Conservation (phyloP, 1,284 basidiomycete genomes). For the Abortiporus biennis region DNA sequence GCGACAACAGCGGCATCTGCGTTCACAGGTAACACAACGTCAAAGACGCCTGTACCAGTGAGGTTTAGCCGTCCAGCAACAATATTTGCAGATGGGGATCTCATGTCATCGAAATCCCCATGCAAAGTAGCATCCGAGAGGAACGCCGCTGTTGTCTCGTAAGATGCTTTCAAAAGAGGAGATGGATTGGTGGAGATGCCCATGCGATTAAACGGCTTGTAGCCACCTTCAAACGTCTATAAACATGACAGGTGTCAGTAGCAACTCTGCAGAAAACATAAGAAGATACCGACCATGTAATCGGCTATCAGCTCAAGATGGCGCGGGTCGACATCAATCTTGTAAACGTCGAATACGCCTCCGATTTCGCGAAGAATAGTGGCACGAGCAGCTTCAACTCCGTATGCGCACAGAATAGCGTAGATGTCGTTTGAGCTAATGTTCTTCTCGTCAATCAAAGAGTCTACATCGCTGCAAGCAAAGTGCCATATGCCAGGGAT, state of each 20-base stretch:
- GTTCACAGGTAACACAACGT: slow-evolving; percentile 66
- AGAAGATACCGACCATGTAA: slow-evolving; percentile 72
- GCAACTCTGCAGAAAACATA: slow-evolving; percentile 7
- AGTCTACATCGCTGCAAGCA: slow-evolving; percentile 53
- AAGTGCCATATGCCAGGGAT: slow-evolving; percentile 90
- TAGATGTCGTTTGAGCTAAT: slow-evolving; percentile 97
- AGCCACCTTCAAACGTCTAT: slow-evolving; percentile 95
- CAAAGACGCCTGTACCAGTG: slow-evolving; percentile 88
- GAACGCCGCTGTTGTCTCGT: slow-evolving; percentile 96
- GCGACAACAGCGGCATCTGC: too few species aligned
- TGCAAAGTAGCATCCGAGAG: slow-evolving; percentile 91
- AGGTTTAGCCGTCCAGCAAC: slow-evolving; percentile 82
- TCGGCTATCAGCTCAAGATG: slow-evolving; percentile 98
- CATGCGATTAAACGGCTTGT: slow-evolving; percentile 96
- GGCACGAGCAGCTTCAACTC: slow-evolving; percentile 94
- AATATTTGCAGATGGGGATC: slow-evolving; percentile 86
- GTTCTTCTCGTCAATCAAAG: slow-evolving; percentile 77
- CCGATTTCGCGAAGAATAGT: slow-evolving; percentile 90
- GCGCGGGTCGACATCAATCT: slow-evolving; percentile 91
- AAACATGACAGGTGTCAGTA: slow-evolving; percentile 1
- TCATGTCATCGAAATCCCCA: slow-evolving; percentile 92
- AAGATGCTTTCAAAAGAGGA: slow-evolving; percentile 94
- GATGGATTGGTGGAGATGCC: slow-evolving; percentile 91
- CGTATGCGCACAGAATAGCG: slow-evolving; percentile 88
- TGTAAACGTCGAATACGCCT: slow-evolving; percentile 94